These are phyloP conservation scores for Podaxis mareebaensis DNA, from an alignment of 768 basidiomycete species.

Conservation along the genomic window DNA sequence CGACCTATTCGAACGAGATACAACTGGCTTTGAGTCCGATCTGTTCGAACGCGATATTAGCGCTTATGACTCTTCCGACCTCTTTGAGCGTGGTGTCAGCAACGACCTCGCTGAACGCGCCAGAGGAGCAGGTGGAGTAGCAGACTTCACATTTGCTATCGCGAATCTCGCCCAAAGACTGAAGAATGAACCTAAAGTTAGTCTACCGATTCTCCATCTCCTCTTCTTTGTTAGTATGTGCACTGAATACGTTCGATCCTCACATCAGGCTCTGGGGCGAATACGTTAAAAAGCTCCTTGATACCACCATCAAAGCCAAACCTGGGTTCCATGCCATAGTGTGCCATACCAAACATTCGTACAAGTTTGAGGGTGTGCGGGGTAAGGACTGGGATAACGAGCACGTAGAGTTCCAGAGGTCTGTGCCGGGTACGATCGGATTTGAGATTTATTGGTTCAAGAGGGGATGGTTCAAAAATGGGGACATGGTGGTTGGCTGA, in stretches of 20 bases:
- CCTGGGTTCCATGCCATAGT: constrained; percentile 8
- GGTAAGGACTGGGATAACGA: constrained; percentile 17
- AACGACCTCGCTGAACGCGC: not conserved
- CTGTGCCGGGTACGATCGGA: constrained; percentile 7
- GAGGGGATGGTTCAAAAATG: constrained; percentile 18
- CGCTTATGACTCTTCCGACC: no score
- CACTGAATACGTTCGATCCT: not conserved
- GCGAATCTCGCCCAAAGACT: not conserved
- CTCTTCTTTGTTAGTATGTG: not conserved
- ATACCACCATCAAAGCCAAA: not conserved
- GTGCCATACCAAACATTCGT: constrained; percentile 12
- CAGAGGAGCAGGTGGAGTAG: not conserved
- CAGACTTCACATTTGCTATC: not conserved
- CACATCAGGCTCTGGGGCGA: not conserved
- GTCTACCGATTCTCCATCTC: not conserved
- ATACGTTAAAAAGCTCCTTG: not conserved
- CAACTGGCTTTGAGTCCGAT: no score
- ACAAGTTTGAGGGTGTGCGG: constrained; percentile 12
- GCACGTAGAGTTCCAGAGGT: constrained; percentile 4
- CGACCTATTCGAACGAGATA: no score
- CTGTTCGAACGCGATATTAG: no score
- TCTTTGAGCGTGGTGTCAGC: no score
- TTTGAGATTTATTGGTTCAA: constrained; percentile 27
- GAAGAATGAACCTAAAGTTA: not conserved
- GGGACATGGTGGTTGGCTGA: constrained; percentile 26